phyloP scores from a whole-genome alignment of 371 early-diverging fungal species.

The Fennellomyces sp. region DNA sequence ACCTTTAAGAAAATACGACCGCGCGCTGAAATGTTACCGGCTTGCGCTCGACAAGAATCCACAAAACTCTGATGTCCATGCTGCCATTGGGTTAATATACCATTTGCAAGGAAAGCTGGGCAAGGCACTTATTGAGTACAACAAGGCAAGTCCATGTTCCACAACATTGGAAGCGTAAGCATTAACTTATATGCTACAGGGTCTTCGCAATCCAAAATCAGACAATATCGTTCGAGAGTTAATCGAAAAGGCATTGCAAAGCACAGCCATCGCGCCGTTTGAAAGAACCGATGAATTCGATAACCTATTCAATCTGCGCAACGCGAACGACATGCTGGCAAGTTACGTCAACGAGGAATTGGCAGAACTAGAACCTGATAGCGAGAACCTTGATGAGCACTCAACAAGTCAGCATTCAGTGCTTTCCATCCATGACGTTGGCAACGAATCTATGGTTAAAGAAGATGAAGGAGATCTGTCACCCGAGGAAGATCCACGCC shows the following conservation, averaged over 20 bases:
- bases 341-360: constrained; percentile 9
- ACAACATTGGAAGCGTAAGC: too few relatives aligned
- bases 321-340: not conserved
- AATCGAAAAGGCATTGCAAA: constrained; percentile 1
- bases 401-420: not conserved
- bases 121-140: constrained; percentile 56
- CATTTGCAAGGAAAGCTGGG: constrained; percentile 43
- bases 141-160: too few relatives aligned
- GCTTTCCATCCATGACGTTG: not conserved
- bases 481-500: not conserved
- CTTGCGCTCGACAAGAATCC: constrained; percentile 48
- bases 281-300: not conserved
- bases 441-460: not conserved
- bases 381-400: not conserved
- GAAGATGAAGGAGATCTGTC: constrained; percentile 8
- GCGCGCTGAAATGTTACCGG: constrained; percentile 51
- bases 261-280: not conserved
- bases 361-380: not conserved
- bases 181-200: too few relatives aligned
- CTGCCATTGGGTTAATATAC: constrained; percentile 52
- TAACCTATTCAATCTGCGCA: not conserved
- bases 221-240: not conserved
- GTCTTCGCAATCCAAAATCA: constrained; percentile 1
- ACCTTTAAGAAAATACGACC: constrained; percentile 41
- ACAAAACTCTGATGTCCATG: constrained; percentile 24